Evolutionary conservation across 768 basidiomycete species (phyloP).

Genomic region (Tricholoma hemisulphureum): DNA sequence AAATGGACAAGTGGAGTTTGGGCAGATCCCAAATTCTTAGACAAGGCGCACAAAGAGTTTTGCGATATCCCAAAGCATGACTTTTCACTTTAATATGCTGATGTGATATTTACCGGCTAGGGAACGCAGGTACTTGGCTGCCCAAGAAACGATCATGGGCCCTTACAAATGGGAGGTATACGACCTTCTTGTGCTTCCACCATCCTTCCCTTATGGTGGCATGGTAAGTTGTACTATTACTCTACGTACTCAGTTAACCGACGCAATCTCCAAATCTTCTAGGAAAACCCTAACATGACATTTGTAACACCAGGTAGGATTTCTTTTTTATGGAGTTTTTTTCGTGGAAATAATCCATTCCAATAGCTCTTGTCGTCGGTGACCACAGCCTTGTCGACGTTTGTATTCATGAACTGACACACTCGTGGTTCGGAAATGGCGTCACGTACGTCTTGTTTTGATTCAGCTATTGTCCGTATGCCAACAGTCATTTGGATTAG

Average conservation of each 20-base stretch:
- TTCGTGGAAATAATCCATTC: not conserved
- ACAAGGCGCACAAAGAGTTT: not conserved
- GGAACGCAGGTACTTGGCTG: not conserved
- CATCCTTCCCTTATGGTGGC: not conserved
- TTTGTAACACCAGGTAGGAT: not conserved
- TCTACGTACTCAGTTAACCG: not conserved
- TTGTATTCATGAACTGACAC: not conserved
- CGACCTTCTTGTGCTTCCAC: not conserved
- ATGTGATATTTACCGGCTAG: not conserved
- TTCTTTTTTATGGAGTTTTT: not conserved
- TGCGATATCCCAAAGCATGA: not conserved
- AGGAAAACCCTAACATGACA: not conserved
- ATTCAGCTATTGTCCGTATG: not conserved
- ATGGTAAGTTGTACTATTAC: not conserved
- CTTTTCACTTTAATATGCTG: not conserved
- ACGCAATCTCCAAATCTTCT: not conserved
- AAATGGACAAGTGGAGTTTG: not conserved
- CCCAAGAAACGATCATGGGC: not conserved
- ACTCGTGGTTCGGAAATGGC: not conserved
- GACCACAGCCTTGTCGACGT: not conserved
- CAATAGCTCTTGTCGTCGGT: not conserved
- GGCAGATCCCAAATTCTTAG: not conserved
- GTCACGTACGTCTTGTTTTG: not conserved
- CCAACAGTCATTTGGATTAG: not conserved
- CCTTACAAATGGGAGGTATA: not conserved